Evolutionary conservation across 345 rosid genomes (phyloP), one percentile per base, ranked within the genome.

Genomic region (Lumnitzera racemosa): DNA sequence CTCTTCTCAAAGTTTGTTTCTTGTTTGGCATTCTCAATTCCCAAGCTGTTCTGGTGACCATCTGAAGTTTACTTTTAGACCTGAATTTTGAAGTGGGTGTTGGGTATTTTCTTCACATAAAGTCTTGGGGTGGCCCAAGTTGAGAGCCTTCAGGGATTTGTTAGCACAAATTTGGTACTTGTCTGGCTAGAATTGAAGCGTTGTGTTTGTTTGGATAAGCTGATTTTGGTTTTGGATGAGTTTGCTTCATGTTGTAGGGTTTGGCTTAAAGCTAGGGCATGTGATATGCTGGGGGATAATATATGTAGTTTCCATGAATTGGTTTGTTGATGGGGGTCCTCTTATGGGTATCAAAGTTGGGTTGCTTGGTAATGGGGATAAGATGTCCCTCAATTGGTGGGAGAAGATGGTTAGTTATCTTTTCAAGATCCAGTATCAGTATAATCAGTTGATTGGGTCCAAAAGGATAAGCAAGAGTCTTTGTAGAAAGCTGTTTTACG

Each of bases 211-310:
- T 36, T 36, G 10, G 43, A 9, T 36, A 36, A 36, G 43, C 11
- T 36, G 43, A 69, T 65, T 58, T 36, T 4, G 43, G 70, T 65
- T 58, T 78, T 85, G 88, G 81, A 89, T 92, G 98, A 92, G 80
- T 77, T 67, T 85, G 66, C 72, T 85, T 65, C 85, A 83, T 73
- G 88, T 87, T 23, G 66, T 72, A 70, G 91, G 85, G 74, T 89
- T 92, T 79, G 88, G 87, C 49, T 64, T 92, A 61, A 89, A 92
- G 71, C 80, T 77, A 77, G 90, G 96, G 72, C 86, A 85, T 72
- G 74, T 87, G 58, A 69, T 85, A 82, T 85, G 94, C 61, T 85
- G 87, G 82, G 87, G 94, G 96, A 61, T 89, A 36, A 70, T 83
- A 43, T 83, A 83, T 12, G 70, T 60, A 58, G 61, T 85, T 64